A percentile compares a stretch with the other conserved stretches of the same genome.
Conservation (phyloP, 1,139 yeast genomes). For the Blastobotrys aristatus region DNA sequence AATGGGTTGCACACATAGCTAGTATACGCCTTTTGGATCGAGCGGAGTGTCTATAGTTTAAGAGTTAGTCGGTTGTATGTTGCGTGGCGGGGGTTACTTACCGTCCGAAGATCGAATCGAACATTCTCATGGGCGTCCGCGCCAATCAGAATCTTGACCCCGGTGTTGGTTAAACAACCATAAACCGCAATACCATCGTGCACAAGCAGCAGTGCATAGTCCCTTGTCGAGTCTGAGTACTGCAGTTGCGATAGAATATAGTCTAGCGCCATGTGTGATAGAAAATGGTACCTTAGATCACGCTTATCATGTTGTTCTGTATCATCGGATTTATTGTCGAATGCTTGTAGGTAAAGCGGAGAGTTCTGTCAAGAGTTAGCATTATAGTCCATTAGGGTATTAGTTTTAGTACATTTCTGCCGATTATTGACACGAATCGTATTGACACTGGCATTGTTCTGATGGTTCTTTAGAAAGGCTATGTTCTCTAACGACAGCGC, state of each 20-base stretch:
- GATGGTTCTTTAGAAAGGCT: no score
- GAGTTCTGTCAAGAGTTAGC: conserved; percentile 23
- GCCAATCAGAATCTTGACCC: conserved; percentile 38
- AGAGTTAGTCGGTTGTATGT: not conserved
- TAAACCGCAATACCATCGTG: conserved; percentile 42
- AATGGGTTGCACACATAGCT: conserved; percentile 39
- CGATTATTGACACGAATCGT: conserved; percentile 31
- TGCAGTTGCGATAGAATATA: conserved; percentile 32
- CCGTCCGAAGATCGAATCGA: conserved; percentile 26
- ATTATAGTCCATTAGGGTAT: not conserved
- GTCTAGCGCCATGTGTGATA: conserved; percentile 42
- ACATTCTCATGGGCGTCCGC: conserved; percentile 31
- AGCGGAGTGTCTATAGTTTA: conserved; percentile 30
- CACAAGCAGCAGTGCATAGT: conserved; percentile 35
- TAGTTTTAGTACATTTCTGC: conserved; percentile 30
- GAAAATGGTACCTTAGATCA: conserved; percentile 34
- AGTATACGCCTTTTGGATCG: conserved; percentile 35
- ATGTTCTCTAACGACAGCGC: no score
- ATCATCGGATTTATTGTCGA: conserved; percentile 13
- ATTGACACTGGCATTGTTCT: conserved; percentile 24
- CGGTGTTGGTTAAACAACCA: conserved; percentile 39
- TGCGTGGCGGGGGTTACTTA: conserved; percentile 14
- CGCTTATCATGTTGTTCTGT: conserved; percentile 13
- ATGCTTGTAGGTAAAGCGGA: conserved; percentile 28
- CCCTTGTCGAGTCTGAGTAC: conserved; percentile 27